Conservation (phyloP, 2,329 filamentous ascomycete genomes). For the Polytolypa hystricis region DNA sequence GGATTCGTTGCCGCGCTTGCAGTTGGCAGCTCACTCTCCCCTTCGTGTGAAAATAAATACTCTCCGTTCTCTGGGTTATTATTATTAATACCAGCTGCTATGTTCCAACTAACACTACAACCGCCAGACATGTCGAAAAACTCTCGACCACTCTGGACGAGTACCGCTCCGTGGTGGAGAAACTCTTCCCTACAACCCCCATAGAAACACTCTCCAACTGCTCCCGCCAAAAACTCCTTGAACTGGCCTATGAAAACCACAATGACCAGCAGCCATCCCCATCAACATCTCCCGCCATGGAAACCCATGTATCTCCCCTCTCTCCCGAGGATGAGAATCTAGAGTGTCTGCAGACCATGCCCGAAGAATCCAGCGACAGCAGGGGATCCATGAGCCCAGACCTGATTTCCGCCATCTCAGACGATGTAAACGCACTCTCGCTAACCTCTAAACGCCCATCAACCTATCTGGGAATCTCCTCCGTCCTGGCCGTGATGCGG, state of each 20-base stretch:
- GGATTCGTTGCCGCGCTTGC: too few species aligned
- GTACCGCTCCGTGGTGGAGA: constrained; percentile 51
- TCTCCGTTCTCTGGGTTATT: too few species aligned
- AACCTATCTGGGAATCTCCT: constrained; percentile 63
- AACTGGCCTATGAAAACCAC: constrained; percentile 41
- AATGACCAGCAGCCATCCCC: constrained; percentile 29
- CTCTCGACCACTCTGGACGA: constrained; percentile 56
- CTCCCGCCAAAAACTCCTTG: constrained; percentile 49
- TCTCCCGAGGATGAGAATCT: constrained; percentile 43
- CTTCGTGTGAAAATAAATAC: too few species aligned
- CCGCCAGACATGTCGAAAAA: constrained; percentile 38
- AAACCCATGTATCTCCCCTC: constrained; percentile 28
- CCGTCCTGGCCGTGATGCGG: constrained; percentile 62
- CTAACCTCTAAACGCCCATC: constrained; percentile 48
- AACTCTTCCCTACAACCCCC: constrained; percentile 50
- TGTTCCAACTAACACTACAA: background rate
- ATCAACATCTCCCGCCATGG: constrained; percentile 38
- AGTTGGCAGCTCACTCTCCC: too few species aligned
- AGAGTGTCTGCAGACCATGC: constrained; percentile 58
- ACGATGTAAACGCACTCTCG: constrained; percentile 61
- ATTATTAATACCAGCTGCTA: too few species aligned
- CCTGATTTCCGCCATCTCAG: constrained; percentile 51
- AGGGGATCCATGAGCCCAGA: constrained; percentile 42
- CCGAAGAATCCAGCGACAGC: constrained; percentile 45
- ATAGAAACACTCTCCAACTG: constrained; percentile 41